Percentiles rank a stretch among this genome's conserved stretches.
Evolutionary conservation across 148 eudicot genomes (phyloP).

Genomic region (Nyssa sinensis): DNA sequence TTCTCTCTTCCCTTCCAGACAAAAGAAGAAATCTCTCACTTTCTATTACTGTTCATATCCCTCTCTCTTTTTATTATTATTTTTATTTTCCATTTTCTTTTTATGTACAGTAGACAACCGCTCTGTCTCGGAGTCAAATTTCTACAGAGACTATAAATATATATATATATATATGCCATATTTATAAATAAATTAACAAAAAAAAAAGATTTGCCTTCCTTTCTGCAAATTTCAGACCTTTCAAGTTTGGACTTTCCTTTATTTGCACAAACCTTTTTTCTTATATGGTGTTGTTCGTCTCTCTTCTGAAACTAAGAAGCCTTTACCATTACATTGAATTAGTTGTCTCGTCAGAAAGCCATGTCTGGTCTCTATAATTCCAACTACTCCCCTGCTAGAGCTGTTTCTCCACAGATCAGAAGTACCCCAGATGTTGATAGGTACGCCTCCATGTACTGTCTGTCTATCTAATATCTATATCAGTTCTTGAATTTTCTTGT

Average conservation of each 20-base stretch:
- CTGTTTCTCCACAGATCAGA: constrained; percentile 88
- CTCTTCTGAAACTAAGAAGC: constrained; percentile 13
- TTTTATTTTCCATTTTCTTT: too few species aligned
- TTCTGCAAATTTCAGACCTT: constrained; percentile 24
- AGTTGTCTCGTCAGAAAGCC: constrained; percentile 2
- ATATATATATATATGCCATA: neutral
- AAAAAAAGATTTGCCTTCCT: constrained; percentile 6
- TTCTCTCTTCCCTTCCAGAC: too few species aligned
- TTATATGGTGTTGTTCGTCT: neutral
- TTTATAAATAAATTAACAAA: neutral
- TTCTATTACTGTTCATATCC: too few species aligned
- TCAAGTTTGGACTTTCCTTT: constrained; percentile 12
- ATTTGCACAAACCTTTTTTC: neutral
- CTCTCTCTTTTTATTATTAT: too few species aligned
- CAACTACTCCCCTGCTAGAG: constrained; percentile 82
- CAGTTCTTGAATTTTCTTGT: too few species aligned
- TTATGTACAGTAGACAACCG: too few species aligned
- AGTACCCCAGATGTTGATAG: constrained; percentile 49
- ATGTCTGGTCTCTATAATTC: constrained; percentile 89
- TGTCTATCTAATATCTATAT: neutral
- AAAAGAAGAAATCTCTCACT: too few species aligned
- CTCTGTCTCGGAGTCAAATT: too few species aligned
- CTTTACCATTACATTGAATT: neutral
- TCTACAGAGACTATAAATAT: too few species aligned
- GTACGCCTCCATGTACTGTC: constrained; percentile 3